These are phyloP conservation scores for Ephemerocybe angulata DNA, from an alignment of 768 basidiomycete genomes.

Conservation along the genomic window DNA sequence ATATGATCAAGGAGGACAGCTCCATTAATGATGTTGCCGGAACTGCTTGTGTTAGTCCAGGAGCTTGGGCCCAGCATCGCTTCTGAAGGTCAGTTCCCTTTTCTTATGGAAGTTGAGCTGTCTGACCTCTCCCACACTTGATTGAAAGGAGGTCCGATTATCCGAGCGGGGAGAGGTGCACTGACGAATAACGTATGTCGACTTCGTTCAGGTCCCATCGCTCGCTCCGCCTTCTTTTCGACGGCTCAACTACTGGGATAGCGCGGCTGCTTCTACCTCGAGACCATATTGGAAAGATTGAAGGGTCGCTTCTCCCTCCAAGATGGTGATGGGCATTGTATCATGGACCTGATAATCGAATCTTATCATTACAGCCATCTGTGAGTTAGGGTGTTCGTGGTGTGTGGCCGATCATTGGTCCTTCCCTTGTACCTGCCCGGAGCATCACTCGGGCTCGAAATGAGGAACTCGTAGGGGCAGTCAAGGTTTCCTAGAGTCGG, in stretches of 20 bases:
- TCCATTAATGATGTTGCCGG: constrained; percentile 3
- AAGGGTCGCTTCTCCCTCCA: not conserved
- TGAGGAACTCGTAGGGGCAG: too few relatives aligned
- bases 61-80: constrained; percentile 1
- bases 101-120: not conserved
- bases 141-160: not conserved
- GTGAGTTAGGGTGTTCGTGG: too few relatives aligned
- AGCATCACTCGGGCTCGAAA: not conserved
- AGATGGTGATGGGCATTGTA: constrained; percentile 1
- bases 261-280: not conserved
- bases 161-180: too few relatives aligned
- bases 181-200: not conserved
- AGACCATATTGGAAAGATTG: not conserved
- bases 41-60: constrained; percentile 1
- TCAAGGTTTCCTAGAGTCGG: not conserved
- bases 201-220: constrained; percentile 2
- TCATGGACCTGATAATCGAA: constrained; percentile 2
- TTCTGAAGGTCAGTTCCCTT: not conserved
- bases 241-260: not conserved
- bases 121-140: not conserved
- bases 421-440: not conserved
- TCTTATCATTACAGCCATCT: not conserved
- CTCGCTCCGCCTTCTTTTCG: not conserved
- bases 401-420: not conserved
- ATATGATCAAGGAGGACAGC: constrained; percentile 8